Evolutionary conservation across 176 grass and related monocot species (phyloP), one percentile per base, ranked within the genome.

Genomic region (Oryza brachyantha): DNA sequence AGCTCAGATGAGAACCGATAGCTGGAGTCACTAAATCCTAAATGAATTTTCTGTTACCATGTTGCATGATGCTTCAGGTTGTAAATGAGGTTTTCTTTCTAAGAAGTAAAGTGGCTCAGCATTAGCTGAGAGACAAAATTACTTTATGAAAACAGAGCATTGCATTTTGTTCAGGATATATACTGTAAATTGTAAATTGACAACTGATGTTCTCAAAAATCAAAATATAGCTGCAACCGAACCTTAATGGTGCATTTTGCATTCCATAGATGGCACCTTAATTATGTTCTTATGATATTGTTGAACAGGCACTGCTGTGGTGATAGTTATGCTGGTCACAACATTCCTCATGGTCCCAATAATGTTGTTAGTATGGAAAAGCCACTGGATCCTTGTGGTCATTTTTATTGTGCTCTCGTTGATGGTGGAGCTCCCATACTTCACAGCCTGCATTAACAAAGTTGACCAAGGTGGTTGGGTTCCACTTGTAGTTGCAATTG

Each of bases 241-340:
- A 57, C 61, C 35, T 70, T 72, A 12, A 37, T 11, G 74, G 63
- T 75, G 46, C 8, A 66, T 16, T 57, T 42, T 84, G 22, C 54
- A 37, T 64, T 73, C 37, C 12, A 68, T 38, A 21, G 65, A 78
- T 59, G 39, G 22, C 38, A 19, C 5, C 34, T 29, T 61, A 83
- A 59, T 79, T 39, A 61, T 74, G 64, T 82, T 16, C 14, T 29
- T 86, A 27, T 63, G 29, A 66, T 76, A 17, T 68, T 73, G 14
- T 79, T 79, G 66, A 79, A 73, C 79, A 92, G 93, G 93, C 70
- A 96, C 88, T 76, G 93, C 93, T 9, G 93, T 96, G 48, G 90
- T 96, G 72, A 92, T 93, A 25, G 93, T 93, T 29, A 97, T 97
- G 93, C 81, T 91, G 35, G 89, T 97, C 55, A 97, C 93, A 11